phyloP scores from a whole-genome alignment of 768 basidiomycete genomes.

The Pulveroboletus frians region DNA sequence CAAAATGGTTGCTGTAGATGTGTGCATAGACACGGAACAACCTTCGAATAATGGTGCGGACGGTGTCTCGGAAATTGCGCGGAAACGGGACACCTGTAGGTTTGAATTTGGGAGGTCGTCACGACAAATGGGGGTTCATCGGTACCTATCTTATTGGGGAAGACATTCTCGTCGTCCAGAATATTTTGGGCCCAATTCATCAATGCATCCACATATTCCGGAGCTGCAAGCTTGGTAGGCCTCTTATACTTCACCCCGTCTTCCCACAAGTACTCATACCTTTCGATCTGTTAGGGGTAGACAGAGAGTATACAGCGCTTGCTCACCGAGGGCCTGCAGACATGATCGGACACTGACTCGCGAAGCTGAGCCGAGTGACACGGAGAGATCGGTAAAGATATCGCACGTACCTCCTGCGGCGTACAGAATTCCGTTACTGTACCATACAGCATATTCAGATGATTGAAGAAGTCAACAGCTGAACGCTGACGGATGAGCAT shows the following conservation, averaged over 20 bases:
- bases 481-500: slow-evolving; percentile 4
- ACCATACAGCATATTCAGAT: slow-evolving; percentile 98
- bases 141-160: slow-evolving; percentile 92
- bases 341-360: slow-evolving; percentile 84
- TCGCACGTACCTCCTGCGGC: slow-evolving; percentile 67
- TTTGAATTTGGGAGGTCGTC: slow-evolving; percentile 1
- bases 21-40: slow-evolving; percentile 98
- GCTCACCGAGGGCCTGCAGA: slow-evolving; percentile 87
- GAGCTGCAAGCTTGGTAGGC: slow-evolving; percentile 91
- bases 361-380: slow-evolving; percentile 9
- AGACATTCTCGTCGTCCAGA: slow-evolving; percentile 86
- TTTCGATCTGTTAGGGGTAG: slow-evolving; percentile 29
- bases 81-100: slow-evolving; percentile 84
- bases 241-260: slow-evolving; percentile 82
- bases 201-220: slow-evolving; percentile 93
- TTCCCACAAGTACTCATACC: slow-evolving; percentile 95
- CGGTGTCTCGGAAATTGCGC: slow-evolving; percentile 81
- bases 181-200: slow-evolving; percentile 98
- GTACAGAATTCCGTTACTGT: slow-evolving; percentile 99
- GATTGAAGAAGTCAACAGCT: slow-evolving; percentile 99
- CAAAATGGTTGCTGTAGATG: slow-evolving; percentile 98
- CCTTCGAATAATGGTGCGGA: slow-evolving; percentile 86
- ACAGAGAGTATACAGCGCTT: background rate
- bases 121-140: background rate
- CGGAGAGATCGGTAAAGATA: slow-evolving; percentile 1